A percentile compares a stretch with the other conserved stretches of the same genome.
These are phyloP conservation scores for Amanita jacksonii DNA, from an alignment of 768 basidiomycete species.

Conservation along the genomic window DNA sequence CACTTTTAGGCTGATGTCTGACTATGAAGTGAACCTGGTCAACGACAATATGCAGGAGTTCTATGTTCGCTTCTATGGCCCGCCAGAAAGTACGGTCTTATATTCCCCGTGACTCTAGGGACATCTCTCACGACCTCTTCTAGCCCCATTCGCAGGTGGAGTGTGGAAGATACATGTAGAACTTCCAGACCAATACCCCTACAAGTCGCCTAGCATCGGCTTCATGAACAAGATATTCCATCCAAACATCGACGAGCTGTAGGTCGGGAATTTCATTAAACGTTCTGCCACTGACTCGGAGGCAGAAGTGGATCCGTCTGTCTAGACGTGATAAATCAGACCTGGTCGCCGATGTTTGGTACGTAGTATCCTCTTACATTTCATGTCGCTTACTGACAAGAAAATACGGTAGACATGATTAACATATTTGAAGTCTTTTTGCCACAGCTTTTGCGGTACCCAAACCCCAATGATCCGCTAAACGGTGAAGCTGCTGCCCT, in stretches of 20 bases:
- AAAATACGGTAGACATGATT: conserved; percentile 91
- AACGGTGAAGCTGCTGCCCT: conserved; percentile 98
- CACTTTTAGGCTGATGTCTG: conserved; percentile 80
- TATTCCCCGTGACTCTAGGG: not conserved
- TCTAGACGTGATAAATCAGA: conserved; percentile 97
- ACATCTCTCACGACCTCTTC: conserved; percentile 7
- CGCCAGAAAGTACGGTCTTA: conserved; percentile 70
- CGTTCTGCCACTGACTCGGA: conserved; percentile 7
- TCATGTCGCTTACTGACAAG: not conserved
- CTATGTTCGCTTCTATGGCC: conserved; percentile 92
- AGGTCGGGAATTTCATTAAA: conserved; percentile 23
- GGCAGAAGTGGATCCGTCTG: conserved; percentile 93
- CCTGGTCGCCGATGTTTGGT: conserved; percentile 99
- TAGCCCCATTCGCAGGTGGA: conserved; percentile 95
- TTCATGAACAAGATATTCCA: conserved; percentile 99
- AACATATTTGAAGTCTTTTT: conserved; percentile 99
- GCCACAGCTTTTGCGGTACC: conserved; percentile 93
- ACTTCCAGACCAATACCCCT: conserved; percentile 96
- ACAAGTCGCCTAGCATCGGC: conserved; percentile 97
- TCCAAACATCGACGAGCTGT: conserved; percentile 99
- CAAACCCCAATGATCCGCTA: conserved; percentile 95
- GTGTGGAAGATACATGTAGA: conserved; percentile 99
- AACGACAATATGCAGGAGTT: conserved; percentile 99
- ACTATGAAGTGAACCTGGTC: conserved; percentile 94
- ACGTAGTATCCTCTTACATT: conserved; percentile 19